Evolutionary conservation across 768 basidiomycete genomes (phyloP).

Genomic region (Stropharia rugosoannulata): DNA sequence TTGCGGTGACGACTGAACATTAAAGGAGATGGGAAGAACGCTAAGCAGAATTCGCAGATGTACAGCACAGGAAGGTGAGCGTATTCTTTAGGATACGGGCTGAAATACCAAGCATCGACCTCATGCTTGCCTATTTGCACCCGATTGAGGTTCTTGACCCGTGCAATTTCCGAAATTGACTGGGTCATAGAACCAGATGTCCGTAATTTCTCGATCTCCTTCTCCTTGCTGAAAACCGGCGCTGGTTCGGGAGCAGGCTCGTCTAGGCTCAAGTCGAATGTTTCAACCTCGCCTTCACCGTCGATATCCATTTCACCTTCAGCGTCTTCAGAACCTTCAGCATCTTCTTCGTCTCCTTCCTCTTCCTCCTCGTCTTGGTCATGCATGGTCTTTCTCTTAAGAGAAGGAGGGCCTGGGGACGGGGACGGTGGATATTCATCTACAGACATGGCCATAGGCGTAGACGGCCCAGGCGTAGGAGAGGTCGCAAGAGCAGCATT

Average conservation of each 20-base stretch:
- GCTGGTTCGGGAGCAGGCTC: conserved; percentile 51
- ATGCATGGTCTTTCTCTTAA: conserved; percentile 69
- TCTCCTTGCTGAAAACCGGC: conserved; percentile 88
- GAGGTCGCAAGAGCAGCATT: conserved; percentile 63
- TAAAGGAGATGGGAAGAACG: conserved; percentile 86
- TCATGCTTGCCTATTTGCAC: conserved; percentile 96
- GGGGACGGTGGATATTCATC: conserved; percentile 48
- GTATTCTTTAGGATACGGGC: conserved; percentile 97
- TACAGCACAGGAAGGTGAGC: conserved; percentile 93
- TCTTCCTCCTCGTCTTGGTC: conserved; percentile 60
- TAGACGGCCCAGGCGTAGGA: conserved; percentile 58
- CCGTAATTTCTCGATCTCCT: conserved; percentile 97
- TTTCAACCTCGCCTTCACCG: conserved; percentile 72
- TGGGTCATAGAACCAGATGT: conserved; percentile 99
- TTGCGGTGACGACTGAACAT: conserved; percentile 91
- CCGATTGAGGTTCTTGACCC: conserved; percentile 97
- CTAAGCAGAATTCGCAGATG: conserved; percentile 98
- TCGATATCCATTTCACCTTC: conserved; percentile 77
- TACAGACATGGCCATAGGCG: conserved; percentile 40
- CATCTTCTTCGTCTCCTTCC: conserved; percentile 51
- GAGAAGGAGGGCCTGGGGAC: conserved; percentile 50
- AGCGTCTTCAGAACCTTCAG: conserved; percentile 59
- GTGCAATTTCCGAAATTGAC: conserved; percentile 94
- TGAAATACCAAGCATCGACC: conserved; percentile 99
- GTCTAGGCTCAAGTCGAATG: conserved; percentile 60